Base-by-base conservation (phyloP, 2,329 filamentous ascomycete species). In the Nannizziopsis barbatae region DNA sequence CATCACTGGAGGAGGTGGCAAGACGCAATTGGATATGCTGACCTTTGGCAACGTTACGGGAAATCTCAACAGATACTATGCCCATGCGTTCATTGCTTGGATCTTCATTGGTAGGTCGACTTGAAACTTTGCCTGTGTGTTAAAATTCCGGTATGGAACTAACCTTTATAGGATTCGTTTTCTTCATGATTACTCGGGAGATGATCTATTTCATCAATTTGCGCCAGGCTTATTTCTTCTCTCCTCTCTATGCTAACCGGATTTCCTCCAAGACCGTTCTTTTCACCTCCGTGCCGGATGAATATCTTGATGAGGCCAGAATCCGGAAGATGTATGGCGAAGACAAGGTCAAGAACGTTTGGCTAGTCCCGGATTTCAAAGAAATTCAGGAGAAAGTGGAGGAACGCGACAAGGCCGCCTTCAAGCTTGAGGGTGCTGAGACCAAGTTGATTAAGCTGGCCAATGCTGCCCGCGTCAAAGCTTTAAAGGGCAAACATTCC, bases 191-290 rank as follows among this genome's bases (percentile, higher is more conserved):
- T 53, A 84, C 88, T 49, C 79, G 90, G 50, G 90, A 96, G 66
- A 82, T 80, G 62, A 84, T 96, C 57, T 95, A 83, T 75, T 94
- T 86, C 67, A 84, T 95, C 71, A 94, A 93, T 60, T 69, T 96
- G 45, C 84, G 89, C 54, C 90, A 96, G 68, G 90, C 90, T 0
- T 95, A 93, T 68, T 78, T 93, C 36, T 77, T 93, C 48, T 89
- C 87, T 9, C 87, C 88, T 9, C 73, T 85, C 42, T 93, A 93
- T 63, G 77, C 87, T 46, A 83, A 82, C 59, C 84, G 89, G 50
- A 80, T 95, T 40, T 95, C 90, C 1, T 90, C 89, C 2, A 81
- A 87, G 47, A 95, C 89, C 1, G 84, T 96, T 1, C 79, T 98
- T 10, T 88, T 95, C 65, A 84, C 87, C 1, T 84, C 86, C 1